Conservation (phyloP, 116 monocot species). For the Dioscorea cayenensis region DNA sequence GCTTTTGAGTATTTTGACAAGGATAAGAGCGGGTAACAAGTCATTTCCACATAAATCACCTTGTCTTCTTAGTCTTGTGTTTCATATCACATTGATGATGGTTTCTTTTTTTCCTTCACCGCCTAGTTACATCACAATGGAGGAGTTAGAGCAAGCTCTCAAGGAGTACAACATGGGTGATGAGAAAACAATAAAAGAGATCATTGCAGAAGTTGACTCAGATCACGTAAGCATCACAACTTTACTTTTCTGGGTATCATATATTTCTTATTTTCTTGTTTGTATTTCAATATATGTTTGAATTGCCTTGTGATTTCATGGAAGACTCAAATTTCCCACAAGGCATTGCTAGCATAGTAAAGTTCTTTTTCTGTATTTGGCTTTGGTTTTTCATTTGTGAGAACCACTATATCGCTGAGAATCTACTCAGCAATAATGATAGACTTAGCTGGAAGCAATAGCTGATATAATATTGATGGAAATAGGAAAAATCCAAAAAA, state of each 20-base stretch:
- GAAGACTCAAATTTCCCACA: no score
- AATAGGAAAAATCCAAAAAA: no score
- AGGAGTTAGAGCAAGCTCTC: slow-evolving; percentile 52
- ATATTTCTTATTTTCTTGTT: not conserved
- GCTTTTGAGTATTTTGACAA: slow-evolving; percentile 62
- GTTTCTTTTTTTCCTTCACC: not conserved
- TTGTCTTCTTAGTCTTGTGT: not conserved
- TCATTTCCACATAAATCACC: no score
- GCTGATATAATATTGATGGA: no score
- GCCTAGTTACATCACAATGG: slow-evolving; percentile 48
- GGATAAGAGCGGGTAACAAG: slow-evolving; percentile 52
- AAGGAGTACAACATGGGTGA: slow-evolving; percentile 52
- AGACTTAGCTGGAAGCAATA: no score
- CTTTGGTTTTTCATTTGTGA: no score
- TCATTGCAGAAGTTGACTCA: slow-evolving; percentile 60
- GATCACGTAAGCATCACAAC: slow-evolving; percentile 36
- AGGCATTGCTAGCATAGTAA: no score
- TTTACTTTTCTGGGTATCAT: not conserved
- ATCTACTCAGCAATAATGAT: no score
- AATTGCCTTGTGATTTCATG: no score
- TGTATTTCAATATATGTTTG: not conserved
- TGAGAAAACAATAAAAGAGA: slow-evolving; percentile 42
- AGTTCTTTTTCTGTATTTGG: no score
- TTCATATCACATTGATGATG: not conserved
- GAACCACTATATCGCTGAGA: no score